Conservation (phyloP, 73 alveolate species). For the Tetrahymena borealis region DNA sequence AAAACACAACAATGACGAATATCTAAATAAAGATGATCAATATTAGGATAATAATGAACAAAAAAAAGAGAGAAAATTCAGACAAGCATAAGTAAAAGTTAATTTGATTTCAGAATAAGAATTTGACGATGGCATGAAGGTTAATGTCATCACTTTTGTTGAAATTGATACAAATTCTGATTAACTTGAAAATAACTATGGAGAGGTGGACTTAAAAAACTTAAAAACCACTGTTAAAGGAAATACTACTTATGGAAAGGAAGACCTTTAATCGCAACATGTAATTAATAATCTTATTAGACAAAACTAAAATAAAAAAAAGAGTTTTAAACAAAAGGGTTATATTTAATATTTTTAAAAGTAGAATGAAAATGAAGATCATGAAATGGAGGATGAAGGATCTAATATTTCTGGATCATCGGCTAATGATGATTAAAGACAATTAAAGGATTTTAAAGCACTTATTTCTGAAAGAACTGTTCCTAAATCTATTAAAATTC, state of each 20-base stretch:
- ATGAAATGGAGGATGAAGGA: slow-evolving; percentile 16
- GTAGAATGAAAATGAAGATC: slow-evolving; percentile 13
- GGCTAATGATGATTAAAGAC: slow-evolving; percentile 37
- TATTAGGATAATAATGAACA: slow-evolving; percentile 7
- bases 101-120: not conserved
- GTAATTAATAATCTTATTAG: slow-evolving; percentile 4
- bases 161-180: not conserved
- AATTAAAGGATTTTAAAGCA: slow-evolving; percentile 38
- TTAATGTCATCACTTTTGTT: not conserved
- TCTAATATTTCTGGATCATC: slow-evolving; percentile 31
- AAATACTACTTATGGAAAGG: not conserved
- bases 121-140: not conserved
- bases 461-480: slow-evolving; percentile 37
- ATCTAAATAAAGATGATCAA: slow-evolving; percentile 6
- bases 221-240: not conserved
- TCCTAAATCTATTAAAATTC: slow-evolving; percentile 20
- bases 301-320: slow-evolving; percentile 17
- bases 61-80: not conserved
- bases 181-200: not conserved
- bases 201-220: not conserved
- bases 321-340: slow-evolving; percentile 18
- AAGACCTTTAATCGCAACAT: not conserved
- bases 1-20: slow-evolving; percentile 14
- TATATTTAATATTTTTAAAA: slow-evolving; percentile 5
- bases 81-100: slow-evolving; percentile 4